Evolutionary conservation across 306 rosid species (phyloP).

Genomic region (Oxytropis ochrocephala): DNA sequence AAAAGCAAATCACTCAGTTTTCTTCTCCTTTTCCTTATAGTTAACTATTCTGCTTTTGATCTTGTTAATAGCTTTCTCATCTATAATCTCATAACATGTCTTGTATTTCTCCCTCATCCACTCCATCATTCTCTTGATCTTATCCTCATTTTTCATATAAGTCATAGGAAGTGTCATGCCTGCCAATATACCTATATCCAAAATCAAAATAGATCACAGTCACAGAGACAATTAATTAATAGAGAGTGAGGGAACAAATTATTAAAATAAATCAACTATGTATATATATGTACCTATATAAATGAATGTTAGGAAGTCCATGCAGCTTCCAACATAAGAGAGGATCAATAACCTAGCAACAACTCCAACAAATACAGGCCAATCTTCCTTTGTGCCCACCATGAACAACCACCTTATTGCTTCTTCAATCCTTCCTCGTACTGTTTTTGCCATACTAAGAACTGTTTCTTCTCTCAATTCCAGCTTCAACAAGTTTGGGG

Average conservation of each 20-base stretch:
- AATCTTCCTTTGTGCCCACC: constrained; percentile 34
- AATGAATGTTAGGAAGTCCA: constrained; percentile 39
- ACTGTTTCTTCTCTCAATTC: constrained; percentile 34
- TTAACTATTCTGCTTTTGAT: constrained; percentile 19
- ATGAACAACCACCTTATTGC: constrained; percentile 35
- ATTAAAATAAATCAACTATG: background rate
- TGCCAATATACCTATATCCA: constrained; percentile 29
- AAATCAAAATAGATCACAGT: background rate
- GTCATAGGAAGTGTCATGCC: constrained; percentile 41
- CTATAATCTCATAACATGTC: constrained; percentile 34
- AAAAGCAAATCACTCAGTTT: constrained; percentile 24
- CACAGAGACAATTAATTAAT: background rate
- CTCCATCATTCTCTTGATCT: constrained; percentile 30
- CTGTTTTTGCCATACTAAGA: constrained; percentile 7
- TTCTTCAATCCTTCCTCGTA: constrained; percentile 37
- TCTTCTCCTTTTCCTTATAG: constrained; percentile 26
- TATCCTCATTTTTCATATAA: constrained; percentile 39
- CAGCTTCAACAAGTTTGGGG: constrained; percentile 26
- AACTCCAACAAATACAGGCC: constrained; percentile 33
- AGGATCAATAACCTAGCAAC: constrained; percentile 34
- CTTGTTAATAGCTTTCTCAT: constrained; percentile 48
- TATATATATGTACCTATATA: constrained; percentile 35
- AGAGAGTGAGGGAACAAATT: background rate
- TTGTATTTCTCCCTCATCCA: constrained; percentile 33
- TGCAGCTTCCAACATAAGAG: constrained; percentile 34